Evolutionary conservation across 2,329 filamentous ascomycete genomes (phyloP), one percentile per base, ranked within the genome.

Genomic region (Samsoniella hepiali): DNA sequence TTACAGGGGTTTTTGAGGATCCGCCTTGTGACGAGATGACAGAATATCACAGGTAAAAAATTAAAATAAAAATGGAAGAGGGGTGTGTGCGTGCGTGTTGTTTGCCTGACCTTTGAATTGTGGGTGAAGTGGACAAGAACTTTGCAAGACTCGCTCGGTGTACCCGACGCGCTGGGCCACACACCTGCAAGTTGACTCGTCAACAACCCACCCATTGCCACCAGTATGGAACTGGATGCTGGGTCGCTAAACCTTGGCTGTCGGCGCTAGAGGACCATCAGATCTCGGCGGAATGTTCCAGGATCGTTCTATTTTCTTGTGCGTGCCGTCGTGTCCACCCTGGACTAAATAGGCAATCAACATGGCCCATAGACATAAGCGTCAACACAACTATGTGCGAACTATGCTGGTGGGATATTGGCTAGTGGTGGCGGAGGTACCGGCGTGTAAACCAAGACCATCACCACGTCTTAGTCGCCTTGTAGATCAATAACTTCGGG

Each of bases 261-360:
- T 17, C 11, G 32, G n/a, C 42, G 56, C 56, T 49, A 58, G 42
- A 31, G 42, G 17, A 27, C 44, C 10, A 7, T n/a, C 56, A 17
- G 56, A 58, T 58, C 56, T 13, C 32, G 42, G 31, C 56, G 56
- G 56, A 47, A 58, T 49, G 17, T 58, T 58, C 44, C 56, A 29
- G 17, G 56, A 58, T 58, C 44, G 32, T 58, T 58, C 56, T 47
- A 58, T 38, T 49, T 49, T 22, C n/a, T 15, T 44, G 54, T 45
- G 11, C 38, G 40, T 56, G 8, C 27, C 29, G 2, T 29, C 27
- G 8, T 27, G 10, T 17, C 29, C 29, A 10, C 3, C 27, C 8
- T 8, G 29, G 47, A 50, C 47, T 50, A 32, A 29, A 50, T 13
- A 27, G 27, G 29, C 29, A 17, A 32, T 29, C 22, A 27, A 22